Evolutionary conservation across 129 eudicot genomes (phyloP).

Genomic region (Sambucus nigra): DNA sequence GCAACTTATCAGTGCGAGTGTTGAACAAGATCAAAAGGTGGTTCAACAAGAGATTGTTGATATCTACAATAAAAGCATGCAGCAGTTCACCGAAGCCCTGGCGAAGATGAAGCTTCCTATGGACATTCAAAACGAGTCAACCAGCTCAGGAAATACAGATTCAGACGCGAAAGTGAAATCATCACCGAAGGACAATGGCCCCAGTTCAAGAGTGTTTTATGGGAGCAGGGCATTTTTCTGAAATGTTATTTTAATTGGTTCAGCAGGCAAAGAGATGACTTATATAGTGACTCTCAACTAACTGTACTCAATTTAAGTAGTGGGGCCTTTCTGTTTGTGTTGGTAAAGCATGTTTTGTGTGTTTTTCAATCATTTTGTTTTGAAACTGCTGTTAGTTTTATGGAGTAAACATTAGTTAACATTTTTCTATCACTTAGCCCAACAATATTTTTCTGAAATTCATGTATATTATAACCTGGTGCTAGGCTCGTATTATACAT

Average conservation of each 20-base stretch:
- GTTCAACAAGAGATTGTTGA: conserved; percentile 41
- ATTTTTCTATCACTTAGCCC: too few relatives aligned
- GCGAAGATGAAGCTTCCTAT: too few relatives aligned
- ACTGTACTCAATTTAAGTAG: not conserved
- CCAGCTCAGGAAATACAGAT: conserved; percentile 12
- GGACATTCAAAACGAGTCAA: too few relatives aligned
- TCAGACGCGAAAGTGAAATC: conserved; percentile 15
- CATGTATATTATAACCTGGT: too few relatives aligned
- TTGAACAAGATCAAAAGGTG: conserved; percentile 22
- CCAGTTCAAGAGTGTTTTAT: too few relatives aligned
- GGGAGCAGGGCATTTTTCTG: too few relatives aligned
- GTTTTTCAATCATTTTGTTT: too few relatives aligned
- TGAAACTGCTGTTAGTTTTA: conserved; percentile 10
- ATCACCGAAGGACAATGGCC: conserved; percentile 20
- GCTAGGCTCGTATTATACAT: too few relatives aligned
- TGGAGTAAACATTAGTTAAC: not conserved
- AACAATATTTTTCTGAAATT: too few relatives aligned
- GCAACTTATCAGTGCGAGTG: conserved; percentile 7
- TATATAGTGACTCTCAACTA: not conserved
- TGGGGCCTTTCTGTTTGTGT: conserved; percentile 4
- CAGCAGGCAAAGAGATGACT: too few relatives aligned
- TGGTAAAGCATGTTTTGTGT: too few relatives aligned
- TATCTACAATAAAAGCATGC: conserved; percentile 46
- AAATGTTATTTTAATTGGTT: not conserved
- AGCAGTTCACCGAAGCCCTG: conserved; percentile 40